Base-by-base conservation (phyloP, 139 green algal species). In the Diplosphaera chodatii region DNA sequence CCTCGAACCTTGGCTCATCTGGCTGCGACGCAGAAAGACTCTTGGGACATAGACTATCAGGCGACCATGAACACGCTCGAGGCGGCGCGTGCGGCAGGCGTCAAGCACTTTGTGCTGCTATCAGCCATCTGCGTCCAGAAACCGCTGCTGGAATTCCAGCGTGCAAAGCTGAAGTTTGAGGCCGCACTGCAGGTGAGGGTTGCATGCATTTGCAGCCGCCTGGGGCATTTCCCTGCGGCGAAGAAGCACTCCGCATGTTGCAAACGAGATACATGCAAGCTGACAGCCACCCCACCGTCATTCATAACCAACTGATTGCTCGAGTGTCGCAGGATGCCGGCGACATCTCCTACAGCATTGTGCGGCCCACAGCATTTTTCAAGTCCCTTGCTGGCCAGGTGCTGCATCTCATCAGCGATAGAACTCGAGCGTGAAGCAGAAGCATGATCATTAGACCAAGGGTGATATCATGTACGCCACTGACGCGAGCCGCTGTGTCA, bases 51-150 rank as follows among this genome's bases (percentile, higher is more conserved):
- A 10, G 95, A 99, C 85, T 98, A 99, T 83, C 83, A 95, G 75
- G 95, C 96, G 18, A 97, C 94, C 15, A 90, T 90, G 73, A 97
- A 98, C 82, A 76, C 78, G 0, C 80, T 99, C 76, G 83, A 97
- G 59, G 91, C 84, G 65, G 94, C 78, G 4, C 80, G 85, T 0
- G 75, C 84, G 55, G 66, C 68, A 25, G 90, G 93, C 41, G 81
- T 86, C 15, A 78, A 77, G 33, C 92, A 98, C 83, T 97, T 97
- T 81, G 92, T 98, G 81, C 91, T 98, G 74, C 88, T 98, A 67
- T 90, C 79, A 31, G 96, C 96, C 73, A 99, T 99, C 84, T 99
- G 96, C 78, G 96, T 98, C 64, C 96, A 99, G 84, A 97, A 97
- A 85, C 96, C 96, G 25, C 81, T 96, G 76, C 86, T 99, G 62